Evolutionary conservation across 2,329 filamentous ascomycete species (phyloP).

Genomic region (Fusarium duplospermum): DNA sequence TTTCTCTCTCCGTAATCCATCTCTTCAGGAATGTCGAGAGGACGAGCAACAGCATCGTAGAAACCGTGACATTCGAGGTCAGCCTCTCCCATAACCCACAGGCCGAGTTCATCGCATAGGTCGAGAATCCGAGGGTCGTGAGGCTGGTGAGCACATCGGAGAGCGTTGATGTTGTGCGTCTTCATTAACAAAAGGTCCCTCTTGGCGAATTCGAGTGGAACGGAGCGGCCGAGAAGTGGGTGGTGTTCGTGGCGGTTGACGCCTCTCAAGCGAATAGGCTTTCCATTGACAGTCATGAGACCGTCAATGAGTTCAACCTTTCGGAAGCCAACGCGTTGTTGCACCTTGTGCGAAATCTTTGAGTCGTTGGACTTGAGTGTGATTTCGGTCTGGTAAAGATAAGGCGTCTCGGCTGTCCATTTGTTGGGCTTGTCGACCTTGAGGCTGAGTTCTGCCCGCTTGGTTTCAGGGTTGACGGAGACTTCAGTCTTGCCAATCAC

Average conservation of each 20-base stretch:
- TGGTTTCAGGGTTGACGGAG: constrained; percentile 41
- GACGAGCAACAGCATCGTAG: constrained; percentile 61
- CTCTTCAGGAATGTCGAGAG: constrained; percentile 64
- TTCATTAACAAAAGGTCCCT: constrained; percentile 76
- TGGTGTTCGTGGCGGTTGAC: constrained; percentile 77
- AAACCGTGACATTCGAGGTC: constrained; percentile 67
- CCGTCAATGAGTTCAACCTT: constrained; percentile 72
- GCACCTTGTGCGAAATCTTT: constrained; percentile 52
- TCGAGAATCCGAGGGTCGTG: constrained; percentile 71
- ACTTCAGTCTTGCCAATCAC: constrained; percentile 51
- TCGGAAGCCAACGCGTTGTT: constrained; percentile 71
- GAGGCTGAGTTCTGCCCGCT: constrained; percentile 56
- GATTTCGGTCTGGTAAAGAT: constrained; percentile 70
- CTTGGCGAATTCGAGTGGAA: constrained; percentile 71
- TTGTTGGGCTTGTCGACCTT: constrained; percentile 65
- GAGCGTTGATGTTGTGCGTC: constrained; percentile 75
- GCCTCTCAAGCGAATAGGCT: constrained; percentile 70
- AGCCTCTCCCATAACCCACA: constrained; percentile 68
- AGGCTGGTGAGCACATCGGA: constrained; percentile 76
- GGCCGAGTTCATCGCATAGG: constrained; percentile 72
- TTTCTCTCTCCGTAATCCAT: constrained; percentile 72
- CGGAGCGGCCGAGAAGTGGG: constrained; percentile 69
- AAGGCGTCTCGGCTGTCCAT: constrained; percentile 76
- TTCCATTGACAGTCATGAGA: constrained; percentile 73
- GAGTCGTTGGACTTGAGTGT: constrained; percentile 57